Conservation (phyloP, 1,284 basidiomycete species). For the Amylostereum areolatum region DNA sequence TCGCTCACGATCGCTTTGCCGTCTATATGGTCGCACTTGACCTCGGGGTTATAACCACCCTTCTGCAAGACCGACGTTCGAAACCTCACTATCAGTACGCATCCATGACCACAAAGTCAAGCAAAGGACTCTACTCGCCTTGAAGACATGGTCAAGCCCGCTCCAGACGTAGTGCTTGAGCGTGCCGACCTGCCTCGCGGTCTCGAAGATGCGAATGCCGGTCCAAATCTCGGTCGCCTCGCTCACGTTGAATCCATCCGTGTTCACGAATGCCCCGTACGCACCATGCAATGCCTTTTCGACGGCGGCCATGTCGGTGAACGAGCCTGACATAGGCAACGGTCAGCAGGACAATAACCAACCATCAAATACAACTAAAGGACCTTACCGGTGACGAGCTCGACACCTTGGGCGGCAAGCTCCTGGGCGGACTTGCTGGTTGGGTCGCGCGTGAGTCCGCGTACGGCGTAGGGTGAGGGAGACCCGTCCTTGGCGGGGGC, state of each 20-base stretch:
- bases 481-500: no score
- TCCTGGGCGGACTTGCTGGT: no score
- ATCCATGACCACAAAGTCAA: no score
- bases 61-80: constrained; percentile 9
- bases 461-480: no score
- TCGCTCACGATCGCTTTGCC: constrained; percentile 40
- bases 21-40: constrained; percentile 33
- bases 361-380: no score
- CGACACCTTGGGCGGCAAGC: no score
- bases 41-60: constrained; percentile 18
- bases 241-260: constrained; percentile 40
- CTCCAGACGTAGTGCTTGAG: constrained; percentile 44
- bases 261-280: constrained; percentile 42
- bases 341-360: no score
- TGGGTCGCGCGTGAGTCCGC: no score
- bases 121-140: constrained; percentile 23
- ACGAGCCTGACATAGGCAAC: no score
- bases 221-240: constrained; percentile 36
- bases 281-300: constrained; percentile 30
- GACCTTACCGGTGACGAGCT: no score
- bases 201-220: constrained; percentile 41
- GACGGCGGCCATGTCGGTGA: constrained; percentile 8
- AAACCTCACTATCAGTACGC: neutral
- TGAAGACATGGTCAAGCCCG: constrained; percentile 36
- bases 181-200: constrained; percentile 32